phyloP scores from a whole-genome alignment of 305 asterid genomes.

The Nicotiana rustica region DNA sequence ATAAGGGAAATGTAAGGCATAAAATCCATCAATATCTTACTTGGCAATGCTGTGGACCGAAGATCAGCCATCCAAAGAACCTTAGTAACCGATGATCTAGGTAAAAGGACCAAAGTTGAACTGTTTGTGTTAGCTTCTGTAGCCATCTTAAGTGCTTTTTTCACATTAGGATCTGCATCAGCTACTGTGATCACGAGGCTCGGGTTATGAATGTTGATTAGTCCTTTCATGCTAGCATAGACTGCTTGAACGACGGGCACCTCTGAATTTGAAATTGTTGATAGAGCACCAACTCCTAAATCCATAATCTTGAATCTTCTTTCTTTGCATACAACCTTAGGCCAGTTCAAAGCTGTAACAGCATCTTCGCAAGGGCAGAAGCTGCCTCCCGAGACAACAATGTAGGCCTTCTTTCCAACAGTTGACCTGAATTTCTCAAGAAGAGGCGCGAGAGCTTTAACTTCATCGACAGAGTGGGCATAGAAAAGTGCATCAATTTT shows the following conservation, averaged over 20 bases:
- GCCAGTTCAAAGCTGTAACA: slow-evolving; percentile 72
- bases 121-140: slow-evolving; percentile 49
- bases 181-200: slow-evolving; percentile 70
- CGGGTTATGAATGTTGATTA: slow-evolving; percentile 85
- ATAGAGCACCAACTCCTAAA: slow-evolving; percentile 73
- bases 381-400: slow-evolving; percentile 78
- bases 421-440: slow-evolving; percentile 74
- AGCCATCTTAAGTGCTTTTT: slow-evolving; percentile 84
- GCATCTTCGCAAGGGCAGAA: slow-evolving; percentile 89
- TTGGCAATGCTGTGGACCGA: slow-evolving; percentile 79
- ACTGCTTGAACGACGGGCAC: slow-evolving; percentile 80
- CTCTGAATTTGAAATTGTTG: slow-evolving; percentile 69
- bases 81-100: slow-evolving; percentile 62
- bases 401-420: slow-evolving; percentile 80
- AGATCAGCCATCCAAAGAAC: slow-evolving; percentile 98
- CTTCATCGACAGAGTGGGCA: slow-evolving; percentile 81
- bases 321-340: slow-evolving; percentile 73
- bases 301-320: slow-evolving; percentile 92
- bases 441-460: slow-evolving; percentile 72
- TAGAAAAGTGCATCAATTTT: slow-evolving; percentile 84
- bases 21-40: slow-evolving; percentile 48
- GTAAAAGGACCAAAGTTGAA: slow-evolving; percentile 66
- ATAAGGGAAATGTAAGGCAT: neutral
- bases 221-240: slow-evolving; percentile 89
- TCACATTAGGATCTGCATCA: slow-evolving; percentile 64